phyloP scores from a whole-genome alignment of 169 alveolate genomes.

The Plasmodium knowlesi region DNA sequence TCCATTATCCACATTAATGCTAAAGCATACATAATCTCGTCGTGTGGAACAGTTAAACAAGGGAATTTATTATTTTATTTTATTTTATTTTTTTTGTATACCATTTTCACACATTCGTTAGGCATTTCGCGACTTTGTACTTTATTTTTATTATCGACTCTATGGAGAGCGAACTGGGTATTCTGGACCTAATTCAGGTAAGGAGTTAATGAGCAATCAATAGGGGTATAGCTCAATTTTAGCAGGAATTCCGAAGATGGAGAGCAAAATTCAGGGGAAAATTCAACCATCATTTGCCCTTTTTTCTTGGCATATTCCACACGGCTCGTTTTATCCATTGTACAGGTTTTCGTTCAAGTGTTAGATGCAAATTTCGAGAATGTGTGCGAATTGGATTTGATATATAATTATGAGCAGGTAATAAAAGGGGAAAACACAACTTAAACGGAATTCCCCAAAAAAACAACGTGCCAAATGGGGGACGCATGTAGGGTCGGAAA shows the following conservation, averaged over 20 bases:
- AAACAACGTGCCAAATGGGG: neutral
- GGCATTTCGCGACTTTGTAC: constrained; percentile 92
- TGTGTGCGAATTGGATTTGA: constrained; percentile 93
- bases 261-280: neutral
- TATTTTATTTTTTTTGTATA: neutral
- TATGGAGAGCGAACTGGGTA: constrained; percentile 92
- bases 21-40: neutral
- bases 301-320: neutral
- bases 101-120: constrained; percentile 11
- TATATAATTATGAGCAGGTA: constrained; percentile 92
- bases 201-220: neutral
- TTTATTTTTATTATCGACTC: constrained; percentile 90
- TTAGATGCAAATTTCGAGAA: constrained; percentile 90
- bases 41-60: neutral
- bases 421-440: neutral
- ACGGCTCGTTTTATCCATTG: neutral
- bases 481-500: neutral
- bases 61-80: neutral
- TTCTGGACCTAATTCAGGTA: constrained; percentile 90
- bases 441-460: neutral
- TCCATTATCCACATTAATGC: neutral
- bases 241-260: neutral
- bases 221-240: neutral
- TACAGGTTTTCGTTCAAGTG: constrained; percentile 81
- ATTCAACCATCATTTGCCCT: neutral